Evolutionary conservation across 1,139 yeast genomes (phyloP).

Genomic region (Diutina pseudorugosa): DNA sequence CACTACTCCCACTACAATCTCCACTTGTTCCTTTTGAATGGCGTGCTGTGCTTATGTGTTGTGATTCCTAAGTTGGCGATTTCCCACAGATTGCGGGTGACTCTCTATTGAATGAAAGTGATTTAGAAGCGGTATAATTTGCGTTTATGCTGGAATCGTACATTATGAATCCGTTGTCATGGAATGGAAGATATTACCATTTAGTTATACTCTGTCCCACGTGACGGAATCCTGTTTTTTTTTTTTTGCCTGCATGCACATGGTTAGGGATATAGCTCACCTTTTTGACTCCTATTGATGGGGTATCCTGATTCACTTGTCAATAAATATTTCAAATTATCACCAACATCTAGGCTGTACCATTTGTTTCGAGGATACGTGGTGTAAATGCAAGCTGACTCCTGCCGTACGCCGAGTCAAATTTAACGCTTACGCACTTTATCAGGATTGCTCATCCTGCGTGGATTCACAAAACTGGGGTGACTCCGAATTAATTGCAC

Average conservation of each 20-base stretch:
- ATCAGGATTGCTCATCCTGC: not conserved
- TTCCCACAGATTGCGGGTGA: slow-evolving; percentile 65
- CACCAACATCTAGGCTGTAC: not conserved
- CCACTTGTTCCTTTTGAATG: slow-evolving; percentile 66
- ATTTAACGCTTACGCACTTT: not conserved
- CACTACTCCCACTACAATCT: slow-evolving; percentile 85
- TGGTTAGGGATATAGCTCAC: not conserved
- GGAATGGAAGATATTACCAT: not conserved
- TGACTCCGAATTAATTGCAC: not conserved
- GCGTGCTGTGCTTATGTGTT: slow-evolving; percentile 65
- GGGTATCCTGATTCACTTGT: not conserved
- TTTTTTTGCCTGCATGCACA: not conserved
- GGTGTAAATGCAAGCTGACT: not conserved
- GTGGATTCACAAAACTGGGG: not conserved
- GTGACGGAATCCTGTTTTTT: not conserved
- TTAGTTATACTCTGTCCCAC: not conserved
- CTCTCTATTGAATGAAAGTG: slow-evolving; percentile 22
- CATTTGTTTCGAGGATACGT: not conserved
- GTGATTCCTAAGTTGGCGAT: slow-evolving; percentile 86
- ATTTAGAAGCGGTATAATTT: not conserved
- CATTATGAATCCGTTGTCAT: not conserved
- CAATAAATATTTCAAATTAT: not conserved
- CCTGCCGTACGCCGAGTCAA: not conserved
- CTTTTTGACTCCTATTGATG: not conserved
- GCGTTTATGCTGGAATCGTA: not conserved